phyloP scores from a whole-genome alignment of 495 filamentous ascomycete genomes.

The Entonaema liquescens region DNA sequence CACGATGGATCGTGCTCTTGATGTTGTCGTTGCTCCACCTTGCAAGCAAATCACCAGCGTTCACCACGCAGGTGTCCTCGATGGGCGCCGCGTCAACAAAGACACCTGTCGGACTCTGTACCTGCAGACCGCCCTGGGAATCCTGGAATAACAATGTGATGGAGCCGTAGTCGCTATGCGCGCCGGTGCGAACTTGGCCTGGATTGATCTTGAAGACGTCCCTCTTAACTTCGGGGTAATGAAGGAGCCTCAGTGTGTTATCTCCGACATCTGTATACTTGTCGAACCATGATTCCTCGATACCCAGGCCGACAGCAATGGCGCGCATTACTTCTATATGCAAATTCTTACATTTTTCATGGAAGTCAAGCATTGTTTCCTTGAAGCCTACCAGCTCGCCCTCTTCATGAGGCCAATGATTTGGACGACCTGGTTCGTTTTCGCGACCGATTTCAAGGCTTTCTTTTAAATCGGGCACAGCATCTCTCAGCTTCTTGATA shows the following conservation, averaged over 20 bases:
- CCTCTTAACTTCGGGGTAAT: conserved; percentile 78
- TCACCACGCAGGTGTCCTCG: conserved; percentile 83
- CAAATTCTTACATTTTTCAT: conserved; percentile 72
- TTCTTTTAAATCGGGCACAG: conserved; percentile 82
- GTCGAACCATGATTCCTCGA: conserved; percentile 81
- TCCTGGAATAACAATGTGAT: conserved; percentile 94
- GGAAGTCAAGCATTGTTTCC: conserved; percentile 75
- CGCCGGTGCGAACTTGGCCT: conserved; percentile 81
- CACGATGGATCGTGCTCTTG: conserved; percentile 86
- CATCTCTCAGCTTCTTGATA: conserved; percentile 65
- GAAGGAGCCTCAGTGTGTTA: conserved; percentile 87
- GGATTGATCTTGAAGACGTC: conserved; percentile 75
- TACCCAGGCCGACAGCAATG: conserved; percentile 83
- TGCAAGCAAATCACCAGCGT: conserved; percentile 88
- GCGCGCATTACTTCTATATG: conserved; percentile 86
- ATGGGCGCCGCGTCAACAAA: conserved; percentile 89
- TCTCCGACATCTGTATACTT: conserved; percentile 74
- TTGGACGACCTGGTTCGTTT: conserved; percentile 70
- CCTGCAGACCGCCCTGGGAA: conserved; percentile 80
- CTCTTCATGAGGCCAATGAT: conserved; percentile 80
- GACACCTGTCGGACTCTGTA: conserved; percentile 75
- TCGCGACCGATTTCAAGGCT: conserved; percentile 85
- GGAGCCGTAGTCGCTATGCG: conserved; percentile 89
- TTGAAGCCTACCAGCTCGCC: conserved; percentile 73
- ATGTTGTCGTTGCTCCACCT: conserved; percentile 93